Conservation (phyloP, 768 basidiomycete genomes). For the Trametes maxima region DNA sequence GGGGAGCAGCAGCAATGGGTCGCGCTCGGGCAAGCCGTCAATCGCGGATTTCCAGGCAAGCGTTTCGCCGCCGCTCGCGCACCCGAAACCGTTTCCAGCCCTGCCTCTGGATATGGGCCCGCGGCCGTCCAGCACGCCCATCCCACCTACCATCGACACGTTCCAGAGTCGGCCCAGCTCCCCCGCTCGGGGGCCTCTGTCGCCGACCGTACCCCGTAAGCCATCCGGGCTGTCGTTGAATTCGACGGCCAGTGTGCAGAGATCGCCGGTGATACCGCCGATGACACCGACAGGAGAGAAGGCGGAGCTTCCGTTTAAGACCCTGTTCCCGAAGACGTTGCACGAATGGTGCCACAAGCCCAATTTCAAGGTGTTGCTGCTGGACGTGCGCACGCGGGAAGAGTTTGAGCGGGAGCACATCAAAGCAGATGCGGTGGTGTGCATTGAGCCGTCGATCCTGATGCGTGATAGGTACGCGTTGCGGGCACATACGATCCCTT, state of each 20-base stretch:
- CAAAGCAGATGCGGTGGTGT: constrained; percentile 66
- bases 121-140: constrained; percentile 72
- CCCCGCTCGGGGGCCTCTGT: constrained; percentile 31
- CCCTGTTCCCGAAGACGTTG: constrained; percentile 62
- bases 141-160: constrained; percentile 56
- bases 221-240: constrained; percentile 44
- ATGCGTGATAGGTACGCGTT: constrained; percentile 62
- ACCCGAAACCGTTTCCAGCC: constrained; percentile 41
- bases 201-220: constrained; percentile 47
- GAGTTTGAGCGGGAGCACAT: constrained; percentile 81
- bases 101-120: constrained; percentile 50
- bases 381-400: constrained; percentile 81
- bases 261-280: constrained; percentile 36
- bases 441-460: constrained; percentile 83
- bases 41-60: constrained; percentile 19
- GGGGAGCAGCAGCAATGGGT: constrained; percentile 33
- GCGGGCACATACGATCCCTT: background rate
- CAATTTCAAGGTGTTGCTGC: constrained; percentile 63
- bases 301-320: constrained; percentile 57
- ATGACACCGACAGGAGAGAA: constrained; percentile 36
- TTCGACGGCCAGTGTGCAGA: constrained; percentile 34
- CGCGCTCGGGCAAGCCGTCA: constrained; percentile 24
- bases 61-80: constrained; percentile 17
- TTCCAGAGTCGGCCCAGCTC: constrained; percentile 69
- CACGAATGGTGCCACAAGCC: constrained; percentile 54